These are phyloP conservation scores for Circinella umbellata DNA, from an alignment of 371 early-diverging fungal species.

Conservation along the genomic window DNA sequence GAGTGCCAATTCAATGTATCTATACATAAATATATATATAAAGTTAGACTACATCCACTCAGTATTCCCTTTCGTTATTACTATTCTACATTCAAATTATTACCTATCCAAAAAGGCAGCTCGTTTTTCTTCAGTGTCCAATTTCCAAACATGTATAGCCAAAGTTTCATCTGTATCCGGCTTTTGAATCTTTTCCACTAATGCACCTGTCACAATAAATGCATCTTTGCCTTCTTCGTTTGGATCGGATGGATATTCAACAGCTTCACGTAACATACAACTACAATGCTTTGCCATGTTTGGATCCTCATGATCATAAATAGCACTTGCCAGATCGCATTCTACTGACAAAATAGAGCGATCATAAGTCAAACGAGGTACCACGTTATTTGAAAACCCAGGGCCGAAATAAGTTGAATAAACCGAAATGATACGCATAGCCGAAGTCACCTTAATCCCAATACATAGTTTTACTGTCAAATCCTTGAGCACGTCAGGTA, in stretches of 20 bases:
- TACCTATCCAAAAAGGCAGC: constrained; percentile 54
- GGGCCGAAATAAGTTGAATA: constrained; percentile 72
- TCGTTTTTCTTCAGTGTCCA: constrained; percentile 59
- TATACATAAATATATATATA: not conserved
- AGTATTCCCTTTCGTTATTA: not conserved
- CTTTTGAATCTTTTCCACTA: constrained; percentile 59
- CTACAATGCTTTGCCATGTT: constrained; percentile 72
- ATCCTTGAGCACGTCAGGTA: constrained; percentile 46
- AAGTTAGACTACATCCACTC: not conserved
- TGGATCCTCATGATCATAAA: constrained; percentile 54
- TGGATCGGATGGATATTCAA: constrained; percentile 39
- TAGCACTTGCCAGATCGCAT: constrained; percentile 63
- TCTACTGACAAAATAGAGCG: constrained; percentile 42
- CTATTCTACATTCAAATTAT: too few relatives aligned
- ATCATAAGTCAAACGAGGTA: constrained; percentile 51
- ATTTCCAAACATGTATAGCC: constrained; percentile 55
- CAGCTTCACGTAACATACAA: constrained; percentile 66
- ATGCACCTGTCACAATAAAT: constrained; percentile 66
- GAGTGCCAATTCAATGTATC: constrained; percentile 54
- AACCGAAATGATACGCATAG: constrained; percentile 76
- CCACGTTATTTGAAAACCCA: constrained; percentile 55
- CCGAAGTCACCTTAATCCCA: constrained; percentile 72
- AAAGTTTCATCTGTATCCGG: constrained; percentile 55
- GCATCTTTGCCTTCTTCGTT: constrained; percentile 46
- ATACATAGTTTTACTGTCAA: constrained; percentile 67